These are phyloP conservation scores for Lycium barbarum DNA, from an alignment of 257 asterid species.

Conservation along the genomic window DNA sequence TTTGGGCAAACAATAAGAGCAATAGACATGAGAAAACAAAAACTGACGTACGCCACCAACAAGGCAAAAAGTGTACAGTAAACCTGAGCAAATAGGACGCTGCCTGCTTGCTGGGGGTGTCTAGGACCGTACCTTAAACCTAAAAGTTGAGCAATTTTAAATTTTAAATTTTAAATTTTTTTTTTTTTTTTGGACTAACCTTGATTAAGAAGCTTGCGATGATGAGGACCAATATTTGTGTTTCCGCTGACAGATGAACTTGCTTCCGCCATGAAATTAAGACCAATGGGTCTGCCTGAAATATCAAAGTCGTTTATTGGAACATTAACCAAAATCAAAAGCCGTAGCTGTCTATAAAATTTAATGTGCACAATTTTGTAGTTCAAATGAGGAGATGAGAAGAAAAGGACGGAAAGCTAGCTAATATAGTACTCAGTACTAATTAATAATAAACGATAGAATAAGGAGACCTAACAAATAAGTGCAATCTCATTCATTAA, in stretches of 20 bases:
- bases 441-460: not conserved
- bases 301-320: not conserved
- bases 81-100: not conserved
- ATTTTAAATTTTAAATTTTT: not conserved
- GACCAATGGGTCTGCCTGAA: not conserved
- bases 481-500: not conserved
- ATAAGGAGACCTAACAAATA: not conserved
- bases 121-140: not conserved
- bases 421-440: too few species aligned
- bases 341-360: not conserved
- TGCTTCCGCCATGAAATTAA: not conserved
- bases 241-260: not conserved
- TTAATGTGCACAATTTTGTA: not conserved
- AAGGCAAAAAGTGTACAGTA: not conserved
- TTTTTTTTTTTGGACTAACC: not conserved
- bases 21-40: not conserved
- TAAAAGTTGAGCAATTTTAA: not conserved
- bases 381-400: not conserved
- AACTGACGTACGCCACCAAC: not conserved
- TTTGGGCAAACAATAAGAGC: not conserved
- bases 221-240: not conserved
- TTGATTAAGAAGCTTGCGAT: conserved; percentile 1
- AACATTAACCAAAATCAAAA: not conserved
- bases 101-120: not conserved
- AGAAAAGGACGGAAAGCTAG: not conserved